Base-by-base conservation (phyloP, 2,329 filamentous ascomycete genomes). In the Periconia macrospinosa region DNA sequence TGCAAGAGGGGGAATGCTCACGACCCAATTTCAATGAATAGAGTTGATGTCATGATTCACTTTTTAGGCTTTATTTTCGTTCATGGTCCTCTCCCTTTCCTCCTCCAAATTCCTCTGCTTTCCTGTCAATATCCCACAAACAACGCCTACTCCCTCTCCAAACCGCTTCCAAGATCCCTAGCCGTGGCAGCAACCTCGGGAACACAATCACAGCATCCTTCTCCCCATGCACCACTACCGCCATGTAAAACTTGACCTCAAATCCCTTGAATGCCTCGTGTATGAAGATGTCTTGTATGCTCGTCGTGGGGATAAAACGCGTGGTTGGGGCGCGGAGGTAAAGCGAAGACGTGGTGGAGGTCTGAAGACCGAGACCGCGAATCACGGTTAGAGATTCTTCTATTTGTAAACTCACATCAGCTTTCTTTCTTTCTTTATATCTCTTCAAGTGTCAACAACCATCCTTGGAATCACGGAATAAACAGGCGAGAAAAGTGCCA, bases 201-300 rank as follows among this genome's bases (percentile, higher is more conserved):
- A 99, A 99, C 2, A 97, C 92, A n/a, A 99, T 93, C 0, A 97
- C 90, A 5, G 96, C 83, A 60, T 94, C 88, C 50, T 88, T 84
- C 75, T 97, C 93, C 2, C 87, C 92, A 63, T 95, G 89, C 17
- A 97, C 91, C 49, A 97, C 88, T 30, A 97, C 90, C 5, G 91
- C 86, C 9, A 99, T 78, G 69, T 96, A 97, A 69, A 93, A 96
- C 41, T 88, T 80, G 35, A 97, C 92, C 75, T 92, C 91, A 67
- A 97, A 96, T 0, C 92, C 92, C 53, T 85, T 86, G 75, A 97
- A 97, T 3, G 92, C 94, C 78, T 99, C 94, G 71, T 97, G 92
- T 47, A 99, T 90, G 50, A 97, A 85, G 52, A 99, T 88, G 71
- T 99, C 94, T 69, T 90, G 90, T 53, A 99, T 95, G 75, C 91